phyloP scores from a whole-genome alignment of 192 early-diverging fungal genomes.

The Gigaspora rosea region DNA sequence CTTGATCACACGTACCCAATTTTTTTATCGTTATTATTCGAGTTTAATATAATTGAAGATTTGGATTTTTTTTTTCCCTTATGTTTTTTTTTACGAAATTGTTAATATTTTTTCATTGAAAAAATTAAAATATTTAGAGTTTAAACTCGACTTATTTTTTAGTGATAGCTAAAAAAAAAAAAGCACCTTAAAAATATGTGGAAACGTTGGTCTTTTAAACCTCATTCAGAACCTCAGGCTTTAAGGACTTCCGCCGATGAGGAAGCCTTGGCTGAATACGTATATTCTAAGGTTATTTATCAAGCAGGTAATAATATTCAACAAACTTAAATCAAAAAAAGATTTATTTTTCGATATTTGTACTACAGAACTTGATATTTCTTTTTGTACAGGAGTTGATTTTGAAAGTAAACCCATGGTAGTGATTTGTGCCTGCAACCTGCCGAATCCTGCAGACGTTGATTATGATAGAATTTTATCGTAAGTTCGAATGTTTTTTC shows the following conservation, averaged over 20 bases:
- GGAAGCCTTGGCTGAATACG: conserved; percentile 33
- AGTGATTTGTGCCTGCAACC: conserved; percentile 78
- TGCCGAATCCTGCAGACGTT: conserved; percentile 81
- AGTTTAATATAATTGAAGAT: too few relatives aligned
- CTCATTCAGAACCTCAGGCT: background rate
- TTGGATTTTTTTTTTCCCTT: too few relatives aligned
- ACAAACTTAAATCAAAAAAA: background rate
- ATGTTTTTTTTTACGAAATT: too few relatives aligned
- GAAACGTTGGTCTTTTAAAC: background rate
- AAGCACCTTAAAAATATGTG: background rate
- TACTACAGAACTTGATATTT: background rate
- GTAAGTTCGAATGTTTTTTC: conserved; percentile 43
- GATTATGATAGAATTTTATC: conserved; percentile 84
- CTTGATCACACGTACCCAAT: too few relatives aligned
- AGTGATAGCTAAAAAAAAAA: too few relatives aligned
- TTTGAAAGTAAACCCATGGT: conserved; percentile 81
- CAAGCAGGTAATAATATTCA: conserved; percentile 31
- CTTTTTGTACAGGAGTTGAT: conserved; percentile 69
- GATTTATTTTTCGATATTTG: background rate
- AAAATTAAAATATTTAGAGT: too few relatives aligned
- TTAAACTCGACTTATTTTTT: too few relatives aligned
- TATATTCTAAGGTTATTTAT: conserved; percentile 32
- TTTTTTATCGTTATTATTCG: too few relatives aligned
- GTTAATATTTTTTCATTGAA: too few relatives aligned
- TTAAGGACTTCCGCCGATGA: conserved; percentile 19